Evolutionary conservation across 306 rosid species (phyloP).

Genomic region (Neltuma alba): DNA sequence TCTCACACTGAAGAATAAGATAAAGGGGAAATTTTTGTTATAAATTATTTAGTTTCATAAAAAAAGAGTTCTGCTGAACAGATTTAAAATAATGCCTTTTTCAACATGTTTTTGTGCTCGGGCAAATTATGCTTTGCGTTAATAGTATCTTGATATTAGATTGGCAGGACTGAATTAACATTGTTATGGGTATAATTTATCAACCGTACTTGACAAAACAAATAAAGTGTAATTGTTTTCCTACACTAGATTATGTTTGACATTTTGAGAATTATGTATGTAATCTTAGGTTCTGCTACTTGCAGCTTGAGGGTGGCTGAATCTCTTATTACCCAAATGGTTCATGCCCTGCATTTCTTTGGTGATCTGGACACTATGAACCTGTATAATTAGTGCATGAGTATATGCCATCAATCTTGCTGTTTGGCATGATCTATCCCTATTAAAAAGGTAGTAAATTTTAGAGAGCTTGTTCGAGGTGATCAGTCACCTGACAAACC

Average conservation of each 20-base stretch:
- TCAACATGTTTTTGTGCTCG: too few relatives aligned
- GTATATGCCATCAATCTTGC: not conserved
- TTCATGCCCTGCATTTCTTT: too few relatives aligned
- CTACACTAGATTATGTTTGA: too few relatives aligned
- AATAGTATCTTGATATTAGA: not conserved
- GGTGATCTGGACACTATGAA: too few relatives aligned
- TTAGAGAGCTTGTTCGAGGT: not conserved
- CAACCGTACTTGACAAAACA: not conserved
- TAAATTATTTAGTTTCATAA: not conserved
- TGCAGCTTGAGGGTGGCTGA: too few relatives aligned
- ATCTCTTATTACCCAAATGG: too few relatives aligned
- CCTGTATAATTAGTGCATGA: not conserved
- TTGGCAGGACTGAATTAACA: not conserved
- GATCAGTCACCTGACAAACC: not conserved
- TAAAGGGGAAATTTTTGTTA: not conserved
- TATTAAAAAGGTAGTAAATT: not conserved
- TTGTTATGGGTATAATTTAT: not conserved
- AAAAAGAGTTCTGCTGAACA: too few relatives aligned
- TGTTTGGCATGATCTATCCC: not conserved
- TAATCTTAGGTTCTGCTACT: too few relatives aligned
- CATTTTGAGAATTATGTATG: too few relatives aligned
- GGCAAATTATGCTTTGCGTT: not conserved
- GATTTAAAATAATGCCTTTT: not conserved
- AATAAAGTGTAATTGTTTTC: too few relatives aligned
- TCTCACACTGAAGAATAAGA: not conserved